Base-by-base conservation (phyloP, 495 filamentous ascomycete species). In the Penicillium alfredii region DNA sequence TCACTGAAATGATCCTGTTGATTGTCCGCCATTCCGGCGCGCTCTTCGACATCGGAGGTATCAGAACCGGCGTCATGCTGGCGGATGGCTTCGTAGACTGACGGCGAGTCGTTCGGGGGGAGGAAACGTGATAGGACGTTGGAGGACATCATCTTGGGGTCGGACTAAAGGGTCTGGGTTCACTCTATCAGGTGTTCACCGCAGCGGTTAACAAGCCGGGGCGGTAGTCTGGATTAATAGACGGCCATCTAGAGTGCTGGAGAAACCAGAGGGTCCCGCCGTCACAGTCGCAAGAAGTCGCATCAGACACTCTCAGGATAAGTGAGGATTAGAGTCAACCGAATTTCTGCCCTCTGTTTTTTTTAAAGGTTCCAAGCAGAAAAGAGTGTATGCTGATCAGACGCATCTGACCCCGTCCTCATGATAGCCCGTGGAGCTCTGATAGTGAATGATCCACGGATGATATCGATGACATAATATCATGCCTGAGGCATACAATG, bases 51-150 rank as follows among this genome's bases (percentile, higher is more conserved):
- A 49, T 88, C 84, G 8, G 69, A 73, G 11, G 57, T 53, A 38
- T 73, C 74, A 26, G 77, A 77, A 10, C 64, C 64, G 31, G 73
- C 71, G 38, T 82, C 81, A 34, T 79, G 66, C 37, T 74, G 69
- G 47, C 74, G 66, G 13, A 88, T 69, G 14, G 81, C 74, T 44
- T 86, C 77, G 62, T 88, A 89, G 26, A 84, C 76, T 4, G 81
- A 84, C 2, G 73, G 77, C 12, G 74, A 77, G 36, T 74, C 75
- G 26, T 73, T 64, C 4, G 78, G 66, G 30, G 84, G 82, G 15
- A 86, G 69, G 31, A 90, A 68, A 18, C 80, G 78, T 15, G 84
- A 87, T 35, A 93, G 72, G 17, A 89, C 62, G 52, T 86, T 86
- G 26, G 85, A 84, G 43, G 83, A 66, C 83, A 88, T 89, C 68